These are phyloP conservation scores for Podospora sp. DNA, from an alignment of 495 filamentous ascomycete species.

Conservation along the genomic window DNA sequence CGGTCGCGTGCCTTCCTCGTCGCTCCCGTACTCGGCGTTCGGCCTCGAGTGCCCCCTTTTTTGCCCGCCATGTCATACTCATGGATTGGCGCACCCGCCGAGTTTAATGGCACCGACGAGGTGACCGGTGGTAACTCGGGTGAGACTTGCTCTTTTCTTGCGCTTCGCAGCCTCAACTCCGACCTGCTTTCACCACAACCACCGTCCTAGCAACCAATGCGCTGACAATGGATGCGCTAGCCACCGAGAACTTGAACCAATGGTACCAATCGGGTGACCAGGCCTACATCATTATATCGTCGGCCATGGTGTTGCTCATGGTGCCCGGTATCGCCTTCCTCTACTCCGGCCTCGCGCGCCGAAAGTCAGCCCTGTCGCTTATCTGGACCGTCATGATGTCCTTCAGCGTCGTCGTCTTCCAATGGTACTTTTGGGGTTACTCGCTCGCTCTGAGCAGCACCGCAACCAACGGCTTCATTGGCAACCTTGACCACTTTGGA, in stretches of 20 bases:
- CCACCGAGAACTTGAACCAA: conserved; percentile 81
- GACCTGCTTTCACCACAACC: not conserved
- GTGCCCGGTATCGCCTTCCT: conserved; percentile 95
- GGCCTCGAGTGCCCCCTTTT: not conserved
- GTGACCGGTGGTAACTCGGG: conserved; percentile 77
- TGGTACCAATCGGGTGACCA: conserved; percentile 66
- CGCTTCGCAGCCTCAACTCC: not conserved
- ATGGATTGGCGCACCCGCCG: conserved; percentile 75
- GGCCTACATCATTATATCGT: conserved; percentile 88
- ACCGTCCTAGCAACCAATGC: conserved; percentile 9
- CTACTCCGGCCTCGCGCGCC: conserved; percentile 95
- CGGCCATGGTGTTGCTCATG: conserved; percentile 97
- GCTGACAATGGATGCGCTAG: conserved; percentile 46
- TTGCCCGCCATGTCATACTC: conserved; percentile 68
- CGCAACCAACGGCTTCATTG: conserved; percentile 82
- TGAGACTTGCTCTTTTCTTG: conserved; percentile 49
- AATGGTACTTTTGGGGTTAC: conserved; percentile 99
- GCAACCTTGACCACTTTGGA: conserved; percentile 83
- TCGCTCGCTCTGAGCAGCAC: conserved; percentile 85
- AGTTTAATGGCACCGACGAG: conserved; percentile 75
- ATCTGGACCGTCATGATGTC: conserved; percentile 96
- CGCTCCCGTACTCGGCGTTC: not conserved
- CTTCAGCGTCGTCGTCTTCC: conserved; percentile 85
- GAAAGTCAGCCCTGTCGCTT: conserved; percentile 92
- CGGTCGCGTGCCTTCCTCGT: not conserved